Evolutionary conservation across 2,329 filamentous ascomycete species (phyloP).

Genomic region (Akanthomyces lecanii): DNA sequence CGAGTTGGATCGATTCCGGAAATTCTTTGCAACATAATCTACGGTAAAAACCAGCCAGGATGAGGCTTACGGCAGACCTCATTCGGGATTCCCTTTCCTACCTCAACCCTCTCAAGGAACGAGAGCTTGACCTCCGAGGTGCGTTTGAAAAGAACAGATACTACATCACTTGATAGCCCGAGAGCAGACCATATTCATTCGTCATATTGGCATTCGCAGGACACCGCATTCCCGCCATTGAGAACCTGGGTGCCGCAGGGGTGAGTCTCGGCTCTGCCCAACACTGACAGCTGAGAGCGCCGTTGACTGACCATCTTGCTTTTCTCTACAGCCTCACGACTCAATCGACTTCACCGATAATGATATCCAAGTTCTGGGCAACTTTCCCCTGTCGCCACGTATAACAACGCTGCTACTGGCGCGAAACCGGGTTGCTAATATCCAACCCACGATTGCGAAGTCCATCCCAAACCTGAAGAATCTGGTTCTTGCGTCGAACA

Average conservation of each 20-base stretch:
- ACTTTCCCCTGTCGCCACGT: conserved; percentile 88
- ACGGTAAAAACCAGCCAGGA: conserved; percentile 39
- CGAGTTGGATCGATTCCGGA: neutral
- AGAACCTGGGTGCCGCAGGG: conserved; percentile 93
- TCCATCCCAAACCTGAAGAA: conserved; percentile 79
- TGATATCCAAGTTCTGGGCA: conserved; percentile 82
- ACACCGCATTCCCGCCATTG: conserved; percentile 95
- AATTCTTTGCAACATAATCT: neutral
- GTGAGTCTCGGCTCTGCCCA: conserved; percentile 49
- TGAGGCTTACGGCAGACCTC: conserved; percentile 94
- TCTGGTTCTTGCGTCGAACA: conserved; percentile 79
- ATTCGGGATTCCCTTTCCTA: conserved; percentile 94
- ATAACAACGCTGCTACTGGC: conserved; percentile 84
- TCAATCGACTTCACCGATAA: conserved; percentile 98
- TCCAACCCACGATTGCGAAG: conserved; percentile 70
- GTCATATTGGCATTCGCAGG: conserved; percentile 62
- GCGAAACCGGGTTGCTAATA: conserved; percentile 78
- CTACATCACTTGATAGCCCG: conserved; percentile 64
- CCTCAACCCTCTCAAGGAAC: conserved; percentile 97
- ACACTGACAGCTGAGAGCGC: neutral
- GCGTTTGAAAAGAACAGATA: conserved; percentile 94
- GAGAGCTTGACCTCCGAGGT: conserved; percentile 99
- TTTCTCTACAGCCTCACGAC: conserved; percentile 70
- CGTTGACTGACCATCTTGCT: conserved; percentile 13
- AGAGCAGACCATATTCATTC: conserved; percentile 79